Evolutionary conservation across 2,329 filamentous ascomycete species (phyloP).

Genomic region (Apiospora saccharicola): DNA sequence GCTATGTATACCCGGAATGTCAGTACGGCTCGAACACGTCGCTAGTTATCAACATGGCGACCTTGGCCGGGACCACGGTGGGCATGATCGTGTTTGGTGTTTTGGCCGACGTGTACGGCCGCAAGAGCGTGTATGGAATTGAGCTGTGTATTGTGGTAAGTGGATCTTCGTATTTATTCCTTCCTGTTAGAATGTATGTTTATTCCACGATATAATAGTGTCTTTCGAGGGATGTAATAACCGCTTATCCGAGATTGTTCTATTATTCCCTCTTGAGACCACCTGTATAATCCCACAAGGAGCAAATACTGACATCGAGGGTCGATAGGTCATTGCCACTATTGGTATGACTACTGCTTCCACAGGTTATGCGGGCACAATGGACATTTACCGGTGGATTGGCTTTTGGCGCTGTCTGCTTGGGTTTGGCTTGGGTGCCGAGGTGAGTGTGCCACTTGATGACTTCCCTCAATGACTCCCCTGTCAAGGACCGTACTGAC

Average conservation of each 20-base stretch:
- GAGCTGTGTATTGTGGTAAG: constrained; percentile 24
- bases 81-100: constrained; percentile 25
- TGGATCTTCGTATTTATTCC: too few relatives aligned
- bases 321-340: constrained; percentile 23
- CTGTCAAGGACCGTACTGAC: not conserved
- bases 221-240: too few relatives aligned
- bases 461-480: too few relatives aligned
- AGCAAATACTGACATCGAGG: too few relatives aligned
- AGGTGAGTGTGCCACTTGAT: constrained; percentile 27
- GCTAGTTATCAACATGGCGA: constrained; percentile 22
- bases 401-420: constrained; percentile 45
- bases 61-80: constrained; percentile 5
- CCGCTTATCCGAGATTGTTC: too few relatives aligned
- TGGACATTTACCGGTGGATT: constrained; percentile 37
- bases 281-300: too few relatives aligned
- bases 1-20: constrained; percentile 33
- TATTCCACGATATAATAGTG: too few relatives aligned
- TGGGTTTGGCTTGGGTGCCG: constrained; percentile 36
- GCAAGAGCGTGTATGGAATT: constrained; percentile 24
- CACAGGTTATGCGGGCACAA: constrained; percentile 28
- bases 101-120: constrained; percentile 24
- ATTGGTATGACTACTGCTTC: constrained; percentile 35
- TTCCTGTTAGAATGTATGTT: too few relatives aligned
- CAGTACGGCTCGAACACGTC: not conserved
- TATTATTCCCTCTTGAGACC: too few relatives aligned